Evolutionary conservation across 768 basidiomycete genomes (phyloP).

Genomic region (Kondoa subrosea): DNA sequence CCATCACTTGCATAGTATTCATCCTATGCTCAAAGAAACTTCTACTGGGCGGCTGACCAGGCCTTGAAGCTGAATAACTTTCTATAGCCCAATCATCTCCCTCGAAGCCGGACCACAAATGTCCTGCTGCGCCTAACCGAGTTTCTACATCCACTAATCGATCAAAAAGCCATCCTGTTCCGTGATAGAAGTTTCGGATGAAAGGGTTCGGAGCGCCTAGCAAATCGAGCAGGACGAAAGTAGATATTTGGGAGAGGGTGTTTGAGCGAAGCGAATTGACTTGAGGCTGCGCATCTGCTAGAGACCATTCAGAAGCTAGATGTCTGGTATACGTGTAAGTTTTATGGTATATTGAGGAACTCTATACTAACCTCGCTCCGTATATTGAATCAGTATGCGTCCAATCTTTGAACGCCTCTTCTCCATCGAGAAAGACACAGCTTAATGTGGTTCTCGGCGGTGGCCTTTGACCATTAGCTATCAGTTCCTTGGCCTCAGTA

Average conservation of each 20-base stretch:
- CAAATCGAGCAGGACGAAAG: conserved; percentile 80
- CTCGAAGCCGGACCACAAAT: conserved; percentile 35
- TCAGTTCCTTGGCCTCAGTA: conserved; percentile 42
- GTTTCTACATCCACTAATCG: conserved; percentile 54
- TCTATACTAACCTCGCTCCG: conserved; percentile 56
- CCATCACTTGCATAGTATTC: conserved; percentile 13
- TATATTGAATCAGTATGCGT: conserved; percentile 78
- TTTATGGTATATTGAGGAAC: not conserved
- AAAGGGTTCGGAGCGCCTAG: conserved; percentile 59
- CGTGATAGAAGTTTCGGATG: conserved; percentile 63
- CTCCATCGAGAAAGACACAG: conserved; percentile 89
- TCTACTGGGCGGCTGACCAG: conserved; percentile 13
- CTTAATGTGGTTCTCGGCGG: conserved; percentile 70
- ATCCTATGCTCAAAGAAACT: conserved; percentile 13
- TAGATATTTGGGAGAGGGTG: conserved; percentile 65
- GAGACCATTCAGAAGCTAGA: conserved; percentile 68
- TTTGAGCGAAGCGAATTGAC: conserved; percentile 32
- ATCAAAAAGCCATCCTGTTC: conserved; percentile 89
- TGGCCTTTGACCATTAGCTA: conserved; percentile 43
- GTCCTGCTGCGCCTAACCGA: conserved; percentile 49
- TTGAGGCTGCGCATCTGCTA: conserved; percentile 46
- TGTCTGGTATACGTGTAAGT: conserved; percentile 41
- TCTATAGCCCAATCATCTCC: conserved; percentile 13
- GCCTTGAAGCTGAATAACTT: not conserved
- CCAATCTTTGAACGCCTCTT: conserved; percentile 88